Conservation (phyloP, 257 asterid species). For the Asclepias syriaca region DNA sequence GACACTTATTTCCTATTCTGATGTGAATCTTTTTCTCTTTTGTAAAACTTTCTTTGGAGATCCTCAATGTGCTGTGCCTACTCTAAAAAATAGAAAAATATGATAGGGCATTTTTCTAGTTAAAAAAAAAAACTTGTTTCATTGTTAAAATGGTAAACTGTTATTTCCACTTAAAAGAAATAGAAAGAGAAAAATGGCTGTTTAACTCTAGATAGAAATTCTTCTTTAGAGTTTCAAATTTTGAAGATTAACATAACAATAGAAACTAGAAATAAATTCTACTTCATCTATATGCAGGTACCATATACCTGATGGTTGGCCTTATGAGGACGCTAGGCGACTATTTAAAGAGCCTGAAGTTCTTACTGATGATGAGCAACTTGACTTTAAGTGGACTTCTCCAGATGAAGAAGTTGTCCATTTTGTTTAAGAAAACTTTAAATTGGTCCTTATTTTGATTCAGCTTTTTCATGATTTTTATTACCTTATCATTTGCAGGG, state of each 20-base stretch:
- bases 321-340: conserved; percentile 79
- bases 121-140: neutral
- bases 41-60: neutral
- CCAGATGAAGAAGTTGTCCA: conserved; percentile 89
- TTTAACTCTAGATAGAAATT: neutral
- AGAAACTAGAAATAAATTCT: neutral
- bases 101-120: neutral
- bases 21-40: neutral
- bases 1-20: neutral
- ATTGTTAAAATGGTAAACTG: neutral
- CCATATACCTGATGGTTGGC: conserved; percentile 95
- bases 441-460: conserved; percentile 12
- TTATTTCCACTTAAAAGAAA: neutral
- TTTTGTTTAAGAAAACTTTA: conserved; percentile 13
- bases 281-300: conserved; percentile 45
- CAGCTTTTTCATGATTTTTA: conserved; percentile 3
- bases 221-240: neutral
- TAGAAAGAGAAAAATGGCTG: neutral
- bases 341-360: conserved; percentile 94
- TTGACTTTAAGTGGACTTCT: conserved; percentile 87
- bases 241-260: neutral
- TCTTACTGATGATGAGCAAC: conserved; percentile 49
- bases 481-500: conserved; percentile 48
- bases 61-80: neutral
- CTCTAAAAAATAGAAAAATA: neutral